phyloP scores from a whole-genome alignment of 129 eudicot species.

The Tagetes patula region DNA sequence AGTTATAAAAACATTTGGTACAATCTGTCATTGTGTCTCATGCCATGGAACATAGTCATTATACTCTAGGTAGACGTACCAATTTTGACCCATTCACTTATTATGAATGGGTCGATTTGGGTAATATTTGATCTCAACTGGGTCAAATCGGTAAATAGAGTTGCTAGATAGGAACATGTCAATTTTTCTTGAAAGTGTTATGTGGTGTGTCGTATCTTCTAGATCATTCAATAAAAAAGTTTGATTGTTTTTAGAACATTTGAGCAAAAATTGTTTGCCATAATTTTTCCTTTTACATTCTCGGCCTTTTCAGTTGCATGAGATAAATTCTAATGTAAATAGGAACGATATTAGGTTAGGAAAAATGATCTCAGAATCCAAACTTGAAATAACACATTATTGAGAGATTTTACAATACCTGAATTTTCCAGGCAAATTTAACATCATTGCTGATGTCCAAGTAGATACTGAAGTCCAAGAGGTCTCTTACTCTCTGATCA shows the following conservation, averaged over 20 bases:
- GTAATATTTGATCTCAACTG: background rate
- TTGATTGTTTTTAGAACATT: background rate
- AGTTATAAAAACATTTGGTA: slow-evolving; percentile 3
- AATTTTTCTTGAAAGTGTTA: background rate
- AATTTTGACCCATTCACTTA: background rate
- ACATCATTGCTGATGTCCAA: slow-evolving; percentile 94
- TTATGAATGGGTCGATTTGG: background rate
- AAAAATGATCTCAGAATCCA: background rate
- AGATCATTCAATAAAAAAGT: background rate
- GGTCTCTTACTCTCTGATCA: slow-evolving; percentile 79
- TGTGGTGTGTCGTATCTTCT: background rate
- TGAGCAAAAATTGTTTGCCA: background rate
- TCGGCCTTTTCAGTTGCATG: background rate
- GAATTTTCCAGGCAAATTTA: slow-evolving; percentile 95
- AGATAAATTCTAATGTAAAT: background rate
- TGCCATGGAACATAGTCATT: background rate
- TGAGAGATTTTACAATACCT: slow-evolving; percentile 40
- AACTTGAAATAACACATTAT: background rate
- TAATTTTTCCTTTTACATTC: background rate
- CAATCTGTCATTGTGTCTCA: background rate
- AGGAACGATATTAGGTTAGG: background rate
- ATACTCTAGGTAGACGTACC: background rate
- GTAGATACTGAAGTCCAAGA: slow-evolving; percentile 92
- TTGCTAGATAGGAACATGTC: background rate
- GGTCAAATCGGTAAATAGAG: background rate